phyloP scores from a whole-genome alignment of 345 rosid species.

The Lagerstroemia speciosa region DNA sequence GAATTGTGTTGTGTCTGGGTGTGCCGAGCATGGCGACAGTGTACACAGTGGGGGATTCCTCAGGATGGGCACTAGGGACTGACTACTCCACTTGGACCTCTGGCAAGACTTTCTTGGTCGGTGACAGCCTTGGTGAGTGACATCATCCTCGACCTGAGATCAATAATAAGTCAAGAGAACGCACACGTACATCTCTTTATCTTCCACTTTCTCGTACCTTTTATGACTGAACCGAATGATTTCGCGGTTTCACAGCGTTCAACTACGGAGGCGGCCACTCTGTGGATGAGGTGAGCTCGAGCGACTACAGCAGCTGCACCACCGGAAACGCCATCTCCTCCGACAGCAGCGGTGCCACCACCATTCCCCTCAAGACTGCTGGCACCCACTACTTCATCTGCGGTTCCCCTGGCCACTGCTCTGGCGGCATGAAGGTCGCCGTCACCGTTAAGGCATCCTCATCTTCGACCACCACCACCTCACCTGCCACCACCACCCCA shows the following conservation, averaged over 20 bases:
- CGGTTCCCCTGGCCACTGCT: constrained; percentile 52
- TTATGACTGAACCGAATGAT: no score
- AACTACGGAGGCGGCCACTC: constrained; percentile 57
- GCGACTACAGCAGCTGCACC: constrained; percentile 74
- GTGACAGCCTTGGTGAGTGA: constrained; percentile 68
- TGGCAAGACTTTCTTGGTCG: constrained; percentile 49
- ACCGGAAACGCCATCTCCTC: constrained; percentile 42
- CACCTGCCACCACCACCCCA: constrained; percentile 10
- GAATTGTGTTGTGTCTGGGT: constrained; percentile 18
- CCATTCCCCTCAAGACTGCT: constrained; percentile 57
- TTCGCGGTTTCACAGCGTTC: constrained; percentile 32
- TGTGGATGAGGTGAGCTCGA: constrained; percentile 71
- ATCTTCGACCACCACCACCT: constrained; percentile 12
- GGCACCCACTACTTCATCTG: constrained; percentile 81
- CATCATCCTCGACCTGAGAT: no score
- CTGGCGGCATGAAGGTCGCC: constrained; percentile 63
- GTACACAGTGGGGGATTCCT: constrained; percentile 57
- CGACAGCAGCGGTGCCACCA: constrained; percentile 66
- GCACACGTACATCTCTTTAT: no score
- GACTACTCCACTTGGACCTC: constrained; percentile 59
- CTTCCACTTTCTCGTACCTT: no score
- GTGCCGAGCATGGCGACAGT: constrained; percentile 44
- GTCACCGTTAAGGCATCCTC: constrained; percentile 38
- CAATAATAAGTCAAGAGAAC: no score
- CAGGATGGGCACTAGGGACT: constrained; percentile 55